Base-by-base conservation (phyloP, 1,139 yeast species). In the Yamadazyma mexicana region DNA sequence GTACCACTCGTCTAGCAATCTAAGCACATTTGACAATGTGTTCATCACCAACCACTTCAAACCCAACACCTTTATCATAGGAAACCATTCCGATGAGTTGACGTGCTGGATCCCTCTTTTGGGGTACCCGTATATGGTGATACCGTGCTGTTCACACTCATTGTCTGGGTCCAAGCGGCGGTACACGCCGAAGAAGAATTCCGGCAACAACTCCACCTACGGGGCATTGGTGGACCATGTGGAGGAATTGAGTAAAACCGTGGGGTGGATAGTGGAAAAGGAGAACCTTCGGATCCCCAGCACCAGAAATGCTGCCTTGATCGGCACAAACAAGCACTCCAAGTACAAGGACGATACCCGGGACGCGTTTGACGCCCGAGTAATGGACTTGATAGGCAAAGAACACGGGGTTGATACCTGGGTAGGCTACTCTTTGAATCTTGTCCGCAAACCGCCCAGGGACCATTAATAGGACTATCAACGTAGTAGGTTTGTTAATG, bases 91-190 rank as follows among this genome's bases (percentile, higher is more conserved):
- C 0, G 98, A 92, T 58, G 98, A 92, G 57, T 71, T 92, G 43
- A 91, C 98, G 0, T 87, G 96, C 49, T 92, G 98, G 97, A 81
- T 91, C 22, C 98, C 98, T 1, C 63, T 92, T 10, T 65, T 92
- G 14, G 94, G 91, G 0, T 79, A 73, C 49, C 96, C 97, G 2
- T 92, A 88, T 56, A 70, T 91, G 66, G 96, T 89, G 6, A 87
- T 92, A 31, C 98, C 98, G 3, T 92, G 98, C 58, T 92, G 98
- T 59, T 88, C 97, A 0, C 96, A 92, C 59, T 79, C 87, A 1
- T 70, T 91, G 30, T 76, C 83, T 10, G 98, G 98, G 3, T 80
- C 81, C 17, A 81, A 81, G 50, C 69, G 75, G 6, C 68, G 98
- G 50, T 91, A 76, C 52, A 64, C 80, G 2, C 67, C 83, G 11